Base-by-base conservation (phyloP, 805 yeast species). In the Allodekkera sacchari region DNA sequence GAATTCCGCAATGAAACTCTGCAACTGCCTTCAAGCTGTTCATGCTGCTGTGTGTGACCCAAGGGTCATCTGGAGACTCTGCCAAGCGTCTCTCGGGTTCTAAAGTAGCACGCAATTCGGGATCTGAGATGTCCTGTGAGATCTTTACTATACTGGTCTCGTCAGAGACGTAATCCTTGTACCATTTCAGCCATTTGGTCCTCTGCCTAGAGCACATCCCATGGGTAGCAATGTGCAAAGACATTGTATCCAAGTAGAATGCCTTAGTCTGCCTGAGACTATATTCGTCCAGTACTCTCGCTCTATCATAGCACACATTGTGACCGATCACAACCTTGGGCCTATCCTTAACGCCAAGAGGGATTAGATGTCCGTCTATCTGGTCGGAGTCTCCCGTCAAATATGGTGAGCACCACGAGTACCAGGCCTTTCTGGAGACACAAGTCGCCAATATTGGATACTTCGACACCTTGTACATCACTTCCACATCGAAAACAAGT, bases 151-250 rank as follows among this genome's bases (percentile, higher is more conserved):
- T 27, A 12, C 42, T 38, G 12, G 33, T 30, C 23, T 47, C 23
- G 11, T 46, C 52, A 11, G 45, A 38, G 20, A 42, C 26, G 26
- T 48, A 46, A 32, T 64, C 74, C 37, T 54, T 57, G 39, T 66
- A 77, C 44, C 69, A 76, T 37, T 71, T 75, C 44, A 71, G 53
- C 83, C 92, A 92, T 12, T 70, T 65, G 0, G 85, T 80, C 38
- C 97, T 58, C 49, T 92, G 98, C 44, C 83, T 76, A 3, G 96
- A 83, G 52, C 96, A 84, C 71, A 92, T 79, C 0, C 99, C 99
- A 31, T 80, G 74, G 0, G 77, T 73, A 1, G 97, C 94, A 21
- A 88, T 74, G 55, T 92, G 99, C 13, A 92, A 59, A 1, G 96
- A 80, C 87, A 89, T 83, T 1, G 95, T 88, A 54, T 92, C 99